These are phyloP conservation scores for Globisporangium okanoganense DNA, from an alignment of 352 stramenopile genomes.

Conservation along the genomic window DNA sequence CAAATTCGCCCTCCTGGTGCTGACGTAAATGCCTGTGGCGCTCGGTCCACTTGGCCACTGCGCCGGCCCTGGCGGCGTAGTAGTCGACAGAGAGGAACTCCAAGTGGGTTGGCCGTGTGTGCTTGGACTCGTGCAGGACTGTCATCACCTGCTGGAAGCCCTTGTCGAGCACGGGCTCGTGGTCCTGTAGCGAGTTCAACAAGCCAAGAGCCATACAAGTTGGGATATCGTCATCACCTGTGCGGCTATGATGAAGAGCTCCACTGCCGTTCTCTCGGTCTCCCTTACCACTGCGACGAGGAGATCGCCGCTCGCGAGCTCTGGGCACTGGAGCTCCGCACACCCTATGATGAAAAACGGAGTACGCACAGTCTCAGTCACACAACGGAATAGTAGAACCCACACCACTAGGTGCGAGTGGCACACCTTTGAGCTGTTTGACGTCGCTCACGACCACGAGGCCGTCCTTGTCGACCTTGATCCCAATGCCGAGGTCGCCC, in stretches of 20 bases:
- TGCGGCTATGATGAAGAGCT: neutral
- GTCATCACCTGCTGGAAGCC: conserved; percentile 28
- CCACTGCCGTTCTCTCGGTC: neutral
- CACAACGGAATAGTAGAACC: neutral
- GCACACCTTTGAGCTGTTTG: conserved; percentile 17
- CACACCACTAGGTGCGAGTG: neutral
- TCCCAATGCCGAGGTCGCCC: conserved; percentile 29
- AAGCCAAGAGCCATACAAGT: no score
- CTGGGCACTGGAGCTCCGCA: conserved; percentile 23
- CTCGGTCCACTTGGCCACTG: conserved; percentile 21
- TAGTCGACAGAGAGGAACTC: conserved; percentile 27
- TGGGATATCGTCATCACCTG: no score
- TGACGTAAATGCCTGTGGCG: conserved; percentile 9
- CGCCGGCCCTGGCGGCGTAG: conserved; percentile 16
- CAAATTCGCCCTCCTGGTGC: conserved; percentile 31
- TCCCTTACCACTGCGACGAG: conserved; percentile 27
- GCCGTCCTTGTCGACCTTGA: conserved; percentile 25
- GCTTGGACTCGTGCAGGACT: conserved; percentile 15
- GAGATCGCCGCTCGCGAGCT: conserved; percentile 26
- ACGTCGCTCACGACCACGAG: conserved; percentile 29
- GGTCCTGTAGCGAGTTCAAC: neutral
- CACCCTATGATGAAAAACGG: conserved; percentile 20
- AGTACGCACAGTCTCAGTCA: neutral
- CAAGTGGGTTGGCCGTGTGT: conserved; percentile 20
- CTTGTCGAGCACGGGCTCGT: conserved; percentile 11